Conservation (phyloP, 2,329 filamentous ascomycete genomes). For the Lecanicillium sp. region DNA sequence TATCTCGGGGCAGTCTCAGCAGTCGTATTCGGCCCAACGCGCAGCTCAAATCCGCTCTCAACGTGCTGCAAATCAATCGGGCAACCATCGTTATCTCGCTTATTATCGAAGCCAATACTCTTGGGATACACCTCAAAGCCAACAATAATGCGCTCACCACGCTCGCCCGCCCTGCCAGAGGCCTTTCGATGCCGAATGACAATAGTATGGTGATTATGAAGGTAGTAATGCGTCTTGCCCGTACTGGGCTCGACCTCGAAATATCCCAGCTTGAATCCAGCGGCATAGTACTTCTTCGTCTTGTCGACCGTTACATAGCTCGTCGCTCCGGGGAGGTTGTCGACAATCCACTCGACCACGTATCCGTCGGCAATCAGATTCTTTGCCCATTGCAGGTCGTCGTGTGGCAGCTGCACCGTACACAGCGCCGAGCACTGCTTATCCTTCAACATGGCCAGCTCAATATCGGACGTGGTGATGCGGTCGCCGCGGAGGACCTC, state of each 20-base stretch:
- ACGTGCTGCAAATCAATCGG: conserved; percentile 57
- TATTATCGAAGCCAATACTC: conserved; percentile 57
- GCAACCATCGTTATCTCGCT: conserved; percentile 57
- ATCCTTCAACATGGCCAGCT: conserved; percentile 69
- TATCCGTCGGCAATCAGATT: conserved; percentile 72
- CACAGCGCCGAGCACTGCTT: conserved; percentile 66
- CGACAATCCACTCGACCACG: conserved; percentile 88
- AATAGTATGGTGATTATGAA: conserved; percentile 85
- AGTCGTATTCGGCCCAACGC: conserved; percentile 55
- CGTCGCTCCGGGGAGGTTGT: conserved; percentile 82
- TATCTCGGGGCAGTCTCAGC: conserved; percentile 37
- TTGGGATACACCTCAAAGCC: conserved; percentile 88
- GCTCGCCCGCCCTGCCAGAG: conserved; percentile 57
- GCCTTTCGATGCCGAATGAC: conserved; percentile 71
- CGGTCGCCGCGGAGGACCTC: conserved; percentile 82
- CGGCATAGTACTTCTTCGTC: conserved; percentile 77
- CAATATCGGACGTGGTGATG: conserved; percentile 77
- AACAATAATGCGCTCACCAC: conserved; percentile 71
- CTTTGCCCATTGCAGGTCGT: conserved; percentile 58
- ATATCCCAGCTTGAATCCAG: conserved; percentile 82
- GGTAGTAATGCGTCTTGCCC: conserved; percentile 57
- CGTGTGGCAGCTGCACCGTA: conserved; percentile 54
- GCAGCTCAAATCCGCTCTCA: conserved; percentile 59
- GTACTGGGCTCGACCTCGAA: conserved; percentile 54
- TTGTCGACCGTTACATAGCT: conserved; percentile 84